These are phyloP conservation scores for Dryas drummondii DNA, from an alignment of 306 rosid genomes.

Conservation along the genomic window DNA sequence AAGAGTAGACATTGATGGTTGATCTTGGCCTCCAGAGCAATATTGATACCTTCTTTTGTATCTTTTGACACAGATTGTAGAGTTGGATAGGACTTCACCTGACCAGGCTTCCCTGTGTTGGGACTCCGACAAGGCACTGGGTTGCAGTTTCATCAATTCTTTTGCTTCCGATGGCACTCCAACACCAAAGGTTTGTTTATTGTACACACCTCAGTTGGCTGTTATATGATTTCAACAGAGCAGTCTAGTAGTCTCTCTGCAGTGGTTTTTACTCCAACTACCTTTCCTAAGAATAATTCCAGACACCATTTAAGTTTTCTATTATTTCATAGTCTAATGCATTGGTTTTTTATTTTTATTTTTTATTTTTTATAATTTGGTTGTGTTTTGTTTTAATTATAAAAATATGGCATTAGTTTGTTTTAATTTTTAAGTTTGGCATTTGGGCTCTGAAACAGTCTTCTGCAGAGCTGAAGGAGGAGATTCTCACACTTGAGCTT, in stretches of 20 bases:
- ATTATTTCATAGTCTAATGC: not conserved
- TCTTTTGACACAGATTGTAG: constrained; percentile 2
- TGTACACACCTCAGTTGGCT: not conserved
- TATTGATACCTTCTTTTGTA: not conserved
- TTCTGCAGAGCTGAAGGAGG: constrained; percentile 26
- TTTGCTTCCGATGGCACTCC: constrained; percentile 20
- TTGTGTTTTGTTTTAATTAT: not conserved
- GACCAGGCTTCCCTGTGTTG: constrained; percentile 24
- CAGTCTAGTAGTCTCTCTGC: not conserved
- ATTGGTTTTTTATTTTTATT: too few relatives aligned
- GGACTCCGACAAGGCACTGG: constrained; percentile 15
- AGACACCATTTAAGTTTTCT: not conserved
- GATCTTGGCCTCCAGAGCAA: not conserved
- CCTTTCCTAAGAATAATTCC: not conserved
- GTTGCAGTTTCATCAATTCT: constrained; percentile 14
- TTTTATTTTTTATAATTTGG: not conserved
- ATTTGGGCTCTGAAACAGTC: constrained; percentile 13
- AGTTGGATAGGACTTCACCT: constrained; percentile 3
- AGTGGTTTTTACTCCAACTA: not conserved
- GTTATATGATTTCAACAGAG: not conserved
- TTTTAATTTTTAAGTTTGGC: not conserved
- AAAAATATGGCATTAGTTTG: not conserved
- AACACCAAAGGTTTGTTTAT: constrained; percentile 24
- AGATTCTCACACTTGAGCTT: constrained; percentile 30
- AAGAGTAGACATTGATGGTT: not conserved